Conservation (phyloP, 2,329 filamentous ascomycete species). For the Pezicula radicicola region DNA sequence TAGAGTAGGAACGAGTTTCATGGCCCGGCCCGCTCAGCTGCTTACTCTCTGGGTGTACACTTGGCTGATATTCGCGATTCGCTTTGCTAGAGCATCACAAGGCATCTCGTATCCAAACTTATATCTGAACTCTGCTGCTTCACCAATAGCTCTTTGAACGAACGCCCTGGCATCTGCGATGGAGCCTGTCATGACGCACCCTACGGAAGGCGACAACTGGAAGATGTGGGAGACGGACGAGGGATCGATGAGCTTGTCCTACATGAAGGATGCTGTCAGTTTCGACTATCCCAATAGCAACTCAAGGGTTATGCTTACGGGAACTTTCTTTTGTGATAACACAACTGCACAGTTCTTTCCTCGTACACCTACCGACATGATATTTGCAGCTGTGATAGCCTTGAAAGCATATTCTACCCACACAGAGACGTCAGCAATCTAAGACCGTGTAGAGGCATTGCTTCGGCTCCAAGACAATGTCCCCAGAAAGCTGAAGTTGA, state of each 20-base stretch:
- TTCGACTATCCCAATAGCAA: conserved; percentile 8
- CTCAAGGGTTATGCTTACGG: conserved; percentile 57
- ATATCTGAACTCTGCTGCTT: conserved; percentile 97
- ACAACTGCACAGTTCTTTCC: conserved; percentile 98
- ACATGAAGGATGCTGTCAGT: conserved; percentile 19
- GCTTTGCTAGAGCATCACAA: conserved; percentile 92
- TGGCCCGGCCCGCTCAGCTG: conserved; percentile 18
- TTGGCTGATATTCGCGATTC: conserved; percentile 97
- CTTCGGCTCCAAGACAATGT: too few relatives aligned
- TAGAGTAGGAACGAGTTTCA: conserved; percentile 25
- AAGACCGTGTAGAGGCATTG: neutral
- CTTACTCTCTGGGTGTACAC: conserved; percentile 95
- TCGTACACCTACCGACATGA: conserved; percentile 93
- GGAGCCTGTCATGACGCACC: conserved; percentile 97
- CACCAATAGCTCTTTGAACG: conserved; percentile 86
- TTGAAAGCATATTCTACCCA: conserved; percentile 98
- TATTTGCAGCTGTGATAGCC: conserved; percentile 98
- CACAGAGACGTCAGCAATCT: conserved; percentile 25
- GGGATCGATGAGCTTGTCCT: conserved; percentile 99
- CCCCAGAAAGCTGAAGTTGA: conserved; percentile 1
- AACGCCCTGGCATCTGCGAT: conserved; percentile 96
- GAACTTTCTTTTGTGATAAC: conserved; percentile 98
- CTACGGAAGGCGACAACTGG: conserved; percentile 91
- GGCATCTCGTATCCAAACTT: conserved; percentile 99
- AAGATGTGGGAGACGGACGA: conserved; percentile 97